phyloP scores from a whole-genome alignment of 371 early-diverging fungal species.

The Apophysomyces elegans region DNA sequence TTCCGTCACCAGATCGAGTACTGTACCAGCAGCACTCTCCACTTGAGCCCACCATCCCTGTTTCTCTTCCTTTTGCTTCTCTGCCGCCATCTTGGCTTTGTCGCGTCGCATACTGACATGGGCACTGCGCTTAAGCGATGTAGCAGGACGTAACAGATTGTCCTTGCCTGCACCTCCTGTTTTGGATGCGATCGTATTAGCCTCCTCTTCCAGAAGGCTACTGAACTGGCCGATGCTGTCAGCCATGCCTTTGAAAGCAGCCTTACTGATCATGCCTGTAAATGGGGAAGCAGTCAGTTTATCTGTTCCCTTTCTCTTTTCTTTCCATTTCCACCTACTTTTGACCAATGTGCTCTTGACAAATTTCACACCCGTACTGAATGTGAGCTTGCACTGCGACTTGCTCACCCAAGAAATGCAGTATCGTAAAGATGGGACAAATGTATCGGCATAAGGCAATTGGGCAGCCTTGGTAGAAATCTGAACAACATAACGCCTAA shows the following conservation, averaged over 20 bases:
- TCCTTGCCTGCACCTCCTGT: neutral
- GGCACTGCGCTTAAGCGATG: slow-evolving; percentile 10
- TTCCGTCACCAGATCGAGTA: slow-evolving; percentile 23
- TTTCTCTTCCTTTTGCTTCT: slow-evolving; percentile 7
- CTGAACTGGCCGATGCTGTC: slow-evolving; percentile 38
- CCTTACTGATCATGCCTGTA: slow-evolving; percentile 47
- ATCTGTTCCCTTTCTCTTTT: neutral
- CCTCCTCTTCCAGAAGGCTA: slow-evolving; percentile 36
- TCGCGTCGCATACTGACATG: slow-evolving; percentile 8
- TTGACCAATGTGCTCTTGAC: slow-evolving; percentile 61
- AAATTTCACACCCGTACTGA: slow-evolving; percentile 59
- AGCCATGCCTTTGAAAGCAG: slow-evolving; percentile 48
- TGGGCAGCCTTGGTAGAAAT: slow-evolving; percentile 51
- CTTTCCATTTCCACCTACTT: slow-evolving; percentile 24
- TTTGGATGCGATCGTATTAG: slow-evolving; percentile 1
- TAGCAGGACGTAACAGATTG: neutral
- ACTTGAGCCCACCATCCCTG: slow-evolving; percentile 22
- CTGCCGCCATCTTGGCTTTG: neutral
- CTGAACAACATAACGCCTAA: slow-evolving; percentile 47
- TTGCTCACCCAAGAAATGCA: slow-evolving; percentile 57
- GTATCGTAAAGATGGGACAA: slow-evolving; percentile 59
- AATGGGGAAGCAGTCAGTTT: neutral
- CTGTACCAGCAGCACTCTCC: slow-evolving; percentile 11
- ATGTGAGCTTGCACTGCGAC: slow-evolving; percentile 49
- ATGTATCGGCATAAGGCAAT: slow-evolving; percentile 65